Evolutionary conservation across 2,329 filamentous ascomycete species (phyloP).

Genomic region (Zasmidium cellare): DNA sequence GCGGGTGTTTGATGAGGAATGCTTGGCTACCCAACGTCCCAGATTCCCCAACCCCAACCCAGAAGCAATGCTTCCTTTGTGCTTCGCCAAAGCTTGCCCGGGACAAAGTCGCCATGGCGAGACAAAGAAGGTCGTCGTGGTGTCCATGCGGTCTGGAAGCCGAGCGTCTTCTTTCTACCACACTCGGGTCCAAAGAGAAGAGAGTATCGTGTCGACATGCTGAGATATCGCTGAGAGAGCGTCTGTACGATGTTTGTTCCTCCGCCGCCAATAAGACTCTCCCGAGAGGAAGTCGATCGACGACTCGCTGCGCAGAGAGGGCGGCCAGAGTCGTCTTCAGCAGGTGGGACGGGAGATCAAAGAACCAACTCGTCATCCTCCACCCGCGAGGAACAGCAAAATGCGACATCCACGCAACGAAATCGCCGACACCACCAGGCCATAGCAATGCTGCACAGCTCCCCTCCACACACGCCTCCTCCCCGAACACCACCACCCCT

Average conservation of each 20-base stretch:
- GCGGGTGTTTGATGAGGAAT: slow-evolving; percentile 12
- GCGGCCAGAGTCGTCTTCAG: background rate
- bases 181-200: no score
- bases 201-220: no score
- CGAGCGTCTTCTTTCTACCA: no score
- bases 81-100: slow-evolving; percentile 14
- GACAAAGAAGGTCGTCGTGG: background rate
- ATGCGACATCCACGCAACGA: background rate
- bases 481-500: background rate
- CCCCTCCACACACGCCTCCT: slow-evolving; percentile 1
- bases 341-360: background rate
- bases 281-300: background rate
- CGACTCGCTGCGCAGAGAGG: background rate
- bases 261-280: background rate
- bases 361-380: background rate
- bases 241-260: slow-evolving; percentile 3
- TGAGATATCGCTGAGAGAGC: no score
- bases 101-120: background rate
- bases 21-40: slow-evolving; percentile 20
- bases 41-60: background rate
- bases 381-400: background rate
- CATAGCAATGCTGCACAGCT: background rate
- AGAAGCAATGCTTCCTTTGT: slow-evolving; percentile 13
- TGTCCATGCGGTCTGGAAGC: no score
- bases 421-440: background rate